Evolutionary conservation across 192 early-diverging fungal species (phyloP), one percentile per base, ranked within the genome.

Genomic region (Oehlia diaphana): DNA sequence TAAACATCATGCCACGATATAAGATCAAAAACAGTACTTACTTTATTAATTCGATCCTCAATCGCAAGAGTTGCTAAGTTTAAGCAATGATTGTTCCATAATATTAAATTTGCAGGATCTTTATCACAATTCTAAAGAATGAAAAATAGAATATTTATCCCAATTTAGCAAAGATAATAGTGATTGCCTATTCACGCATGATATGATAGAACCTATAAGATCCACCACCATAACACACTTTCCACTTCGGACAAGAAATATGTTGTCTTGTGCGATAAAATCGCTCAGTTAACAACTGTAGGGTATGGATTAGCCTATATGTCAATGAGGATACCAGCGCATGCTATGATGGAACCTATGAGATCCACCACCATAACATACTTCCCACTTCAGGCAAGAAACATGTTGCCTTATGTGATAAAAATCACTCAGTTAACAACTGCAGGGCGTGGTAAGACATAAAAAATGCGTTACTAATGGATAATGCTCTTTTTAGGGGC

Each of bases 21-120:
- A 64, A 64, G 26, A 64, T 64, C 26, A 31, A 64, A 64, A 28
- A 64, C 26, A 63, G 63, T 63, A 63, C 63, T 63, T 64, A 64
- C 63, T 64, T 64, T 64, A 64, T 64, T 64, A 64, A 64, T 26
- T 64, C 63, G 26, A 26, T 26, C 26, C 26, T 26, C 26, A 0
- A 26, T 26, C 0, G 26, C 26, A 26, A 26, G 26, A 26, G 26
- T 26, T 26, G 26, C 26, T 64, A 65, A 28, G 21, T 64, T 64
- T 64, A 26, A 64, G 26, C 26, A 64, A 64, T 65, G 63, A 10
- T 65, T 6, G 0, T 58, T 16, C 53, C 53, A 58, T 19, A 58
- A 65, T 10, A 4, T 26, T 28, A 31, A 26, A 10, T 65, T 65
- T 12, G 23, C 26, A 1, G 23, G 63, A 13, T 65, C 63, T 10